phyloP scores from a whole-genome alignment of 1,284 basidiomycete genomes.

The Moesziomyces parantarcticus region DNA sequence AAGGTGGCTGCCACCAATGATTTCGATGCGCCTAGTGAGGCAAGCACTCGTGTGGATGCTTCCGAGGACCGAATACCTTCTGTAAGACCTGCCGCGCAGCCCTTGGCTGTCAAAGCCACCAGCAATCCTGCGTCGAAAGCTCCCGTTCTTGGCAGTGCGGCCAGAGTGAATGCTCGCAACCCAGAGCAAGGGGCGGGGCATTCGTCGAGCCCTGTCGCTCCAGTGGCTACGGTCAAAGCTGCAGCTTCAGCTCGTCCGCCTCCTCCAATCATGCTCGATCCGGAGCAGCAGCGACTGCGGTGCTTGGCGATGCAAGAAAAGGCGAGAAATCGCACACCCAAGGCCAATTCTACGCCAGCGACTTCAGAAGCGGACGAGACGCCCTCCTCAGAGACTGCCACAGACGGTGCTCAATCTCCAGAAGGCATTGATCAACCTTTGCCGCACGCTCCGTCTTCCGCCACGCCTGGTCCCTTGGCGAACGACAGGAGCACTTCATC shows the following conservation, averaged over 20 bases:
- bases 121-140: too few relatives aligned
- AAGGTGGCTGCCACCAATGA: neutral
- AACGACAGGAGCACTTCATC: neutral
- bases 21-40: neutral
- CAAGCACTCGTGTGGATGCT: neutral
- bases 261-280: conserved; percentile 24
- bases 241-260: conserved; percentile 19
- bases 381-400: conserved; percentile 6
- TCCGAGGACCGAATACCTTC: neutral
- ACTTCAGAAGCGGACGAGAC: conserved; percentile 30
- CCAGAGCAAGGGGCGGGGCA: conserved; percentile 8
- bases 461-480: neutral
- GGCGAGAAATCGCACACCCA: conserved; percentile 27
- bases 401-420: conserved; percentile 4
- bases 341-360: conserved; percentile 12
- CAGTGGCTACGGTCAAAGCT: conserved; percentile 4
- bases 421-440: neutral
- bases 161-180: neutral
- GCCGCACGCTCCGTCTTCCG: neutral
- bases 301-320: conserved; percentile 50
- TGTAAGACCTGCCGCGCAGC: too few relatives aligned
- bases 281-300: conserved; percentile 40
- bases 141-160: conserved; percentile 2
- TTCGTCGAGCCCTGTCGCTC: conserved; percentile 23
- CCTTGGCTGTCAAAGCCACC: neutral